A percentile compares a stretch with the other conserved stretches of the same genome.
These are phyloP conservation scores for Arthroderma uncinatum DNA, from an alignment of 2,329 filamentous ascomycete species.

Conservation along the genomic window DNA sequence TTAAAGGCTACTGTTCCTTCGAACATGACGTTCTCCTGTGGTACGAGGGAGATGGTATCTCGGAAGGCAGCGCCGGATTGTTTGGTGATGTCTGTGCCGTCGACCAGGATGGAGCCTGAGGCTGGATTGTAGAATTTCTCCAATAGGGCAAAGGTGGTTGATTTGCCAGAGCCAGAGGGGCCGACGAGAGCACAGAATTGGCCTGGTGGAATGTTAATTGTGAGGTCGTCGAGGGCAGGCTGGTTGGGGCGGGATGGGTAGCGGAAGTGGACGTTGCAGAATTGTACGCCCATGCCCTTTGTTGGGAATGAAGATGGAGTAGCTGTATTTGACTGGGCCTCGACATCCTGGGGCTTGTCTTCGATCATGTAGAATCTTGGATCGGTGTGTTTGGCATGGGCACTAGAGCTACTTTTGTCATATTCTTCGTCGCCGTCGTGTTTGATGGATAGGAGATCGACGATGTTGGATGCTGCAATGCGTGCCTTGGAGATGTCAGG, in stretches of 20 bases:
- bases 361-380: slow-evolving; percentile 14
- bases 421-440: slow-evolving; percentile 17
- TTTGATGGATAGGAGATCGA: slow-evolving; percentile 29
- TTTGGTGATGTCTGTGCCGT: slow-evolving; percentile 39
- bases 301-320: slow-evolving; percentile 7
- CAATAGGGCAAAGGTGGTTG: slow-evolving; percentile 48
- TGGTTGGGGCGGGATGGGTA: slow-evolving; percentile 54
- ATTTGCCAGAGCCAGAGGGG: slow-evolving; percentile 56
- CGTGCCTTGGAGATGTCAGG: slow-evolving; percentile 56
- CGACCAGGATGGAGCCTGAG: slow-evolving; percentile 42
- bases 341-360: slow-evolving; percentile 19
- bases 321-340: slow-evolving; percentile 13
- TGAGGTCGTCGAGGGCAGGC: slow-evolving; percentile 46
- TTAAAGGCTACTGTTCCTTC: slow-evolving; percentile 41
- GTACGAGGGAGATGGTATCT: slow-evolving; percentile 37
- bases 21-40: slow-evolving; percentile 40
- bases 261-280: slow-evolving; percentile 51
- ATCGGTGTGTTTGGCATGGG: slow-evolving; percentile 13
- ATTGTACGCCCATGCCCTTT: slow-evolving; percentile 40
- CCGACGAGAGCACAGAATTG: slow-evolving; percentile 56
- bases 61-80: slow-evolving; percentile 31
- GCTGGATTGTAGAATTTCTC: slow-evolving; percentile 46
- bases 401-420: slow-evolving; percentile 8
- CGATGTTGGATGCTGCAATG: slow-evolving; percentile 48
- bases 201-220: slow-evolving; percentile 46